Base-by-base conservation (phyloP, 805 yeast genomes). In the Starmerella kuoi region DNA sequence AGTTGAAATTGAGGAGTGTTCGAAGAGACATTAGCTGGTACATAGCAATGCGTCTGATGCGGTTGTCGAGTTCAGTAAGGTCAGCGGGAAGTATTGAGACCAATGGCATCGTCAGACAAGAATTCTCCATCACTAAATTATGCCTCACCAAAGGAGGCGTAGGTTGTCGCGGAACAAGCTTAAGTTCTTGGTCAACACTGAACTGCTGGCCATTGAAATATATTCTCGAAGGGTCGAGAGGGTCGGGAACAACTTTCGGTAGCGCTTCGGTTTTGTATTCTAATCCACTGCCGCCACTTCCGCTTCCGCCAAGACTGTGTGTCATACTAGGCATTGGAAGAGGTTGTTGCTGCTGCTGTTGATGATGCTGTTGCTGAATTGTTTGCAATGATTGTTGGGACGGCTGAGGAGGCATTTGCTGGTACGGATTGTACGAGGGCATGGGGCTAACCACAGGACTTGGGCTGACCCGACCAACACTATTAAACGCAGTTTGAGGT, bases 11-110 rank as follows among this genome's bases (percentile, higher is more conserved):
- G 18, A 40, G 41, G 19, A 40, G 47, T 15, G 46, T 36, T 12
- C 52, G 50, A 26, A 48, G 37, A 34, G 36, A 40, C 34, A 43
- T 20, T 15, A 41, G 30, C 42, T 48, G 51, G 39, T 48, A 48
- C 18, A 48, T 31, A 19, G 38, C 48, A 24, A 48, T 31, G 8
- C 52, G 47, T n/a, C 35, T 15, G n/a, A 22, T n/a, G 11, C 42
- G 35, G 32, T 31, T 31, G 21, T 48, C 46, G 24, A 48, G 38
- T 30, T 28, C 27, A 5, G 18, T 25, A 4, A 35, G 28, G 20
- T 26, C 37, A 15, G 28, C 32, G 15, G 38, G 24, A 9, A 38
- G 12, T 23, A 27, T 26, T 26, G 31, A 31, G 18, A 36, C 14
- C 12, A 14, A 32, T 3, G 50, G 47, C 9, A 45, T 26, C 15